Conservation (phyloP, 1,139 yeast genomes). For the Suhomyces anneliseae region DNA sequence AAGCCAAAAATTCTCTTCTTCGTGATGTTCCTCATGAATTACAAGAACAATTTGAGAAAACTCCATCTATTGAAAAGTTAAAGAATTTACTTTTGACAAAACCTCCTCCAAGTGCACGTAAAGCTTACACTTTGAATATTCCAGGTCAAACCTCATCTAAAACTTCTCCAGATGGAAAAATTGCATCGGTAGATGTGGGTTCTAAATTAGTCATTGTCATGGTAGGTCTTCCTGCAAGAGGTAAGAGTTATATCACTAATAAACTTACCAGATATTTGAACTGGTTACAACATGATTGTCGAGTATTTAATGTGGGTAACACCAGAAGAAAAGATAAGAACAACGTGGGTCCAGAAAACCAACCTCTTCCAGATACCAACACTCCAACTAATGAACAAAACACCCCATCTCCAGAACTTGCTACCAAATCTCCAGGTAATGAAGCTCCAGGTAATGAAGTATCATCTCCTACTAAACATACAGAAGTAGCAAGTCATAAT, state of each 20-base stretch:
- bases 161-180: constrained; percentile 79
- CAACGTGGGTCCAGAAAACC: constrained; percentile 67
- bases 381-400: constrained; percentile 36
- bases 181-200: constrained; percentile 70
- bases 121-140: constrained; percentile 81
- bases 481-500: constrained; percentile 21
- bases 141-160: constrained; percentile 90
- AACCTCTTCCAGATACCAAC: constrained; percentile 66
- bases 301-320: constrained; percentile 92
- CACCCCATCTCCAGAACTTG: constrained; percentile 10
- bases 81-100: constrained; percentile 39
- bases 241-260: constrained; percentile 89
- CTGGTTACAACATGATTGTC: constrained; percentile 89
- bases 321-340: constrained; percentile 77
- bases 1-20: constrained; percentile 24
- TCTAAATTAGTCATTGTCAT: constrained; percentile 87
- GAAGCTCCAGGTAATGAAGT: constrained; percentile 13
- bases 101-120: constrained; percentile 41
- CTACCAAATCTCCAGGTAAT: constrained; percentile 15
- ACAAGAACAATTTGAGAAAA: constrained; percentile 37
- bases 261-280: constrained; percentile 83
- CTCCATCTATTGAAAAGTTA: constrained; percentile 44
- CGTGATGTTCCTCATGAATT: constrained; percentile 37
- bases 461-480: constrained; percentile 36
- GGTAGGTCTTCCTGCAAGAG: constrained; percentile 94